Evolutionary conservation across 202 grass and related monocot species (phyloP), one percentile per base, ranked within the genome.

Genomic region (Schoenoplectus triqueter): DNA sequence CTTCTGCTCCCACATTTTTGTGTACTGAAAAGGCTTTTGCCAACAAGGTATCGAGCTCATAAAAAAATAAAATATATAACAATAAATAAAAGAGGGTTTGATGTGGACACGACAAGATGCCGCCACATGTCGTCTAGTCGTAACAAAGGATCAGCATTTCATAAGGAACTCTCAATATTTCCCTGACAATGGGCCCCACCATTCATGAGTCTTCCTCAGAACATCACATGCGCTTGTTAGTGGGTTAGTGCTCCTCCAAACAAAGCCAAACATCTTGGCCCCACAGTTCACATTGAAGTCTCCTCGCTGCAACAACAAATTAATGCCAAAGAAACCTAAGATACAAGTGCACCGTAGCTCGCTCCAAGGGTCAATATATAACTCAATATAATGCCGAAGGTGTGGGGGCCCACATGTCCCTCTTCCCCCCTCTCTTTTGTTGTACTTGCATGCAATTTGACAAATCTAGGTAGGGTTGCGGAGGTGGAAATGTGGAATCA

Each of bases 191-290:
- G 47, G 81, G 81, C 15, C 65, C 63, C 9, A 40, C 9, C 41
- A 48, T 83, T 83, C n/a, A 55, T 83, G 81, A 66, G 56, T 56
- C 20, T 83, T 69, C 64, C 80, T 64, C 62, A 83, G 69, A 83
- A 52, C 64, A 42, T 83, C 81, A 83, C 81, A 83, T 83, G 81
- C 64, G 0, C 47, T 83, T 83, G 81, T 83, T 83, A 56, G 46
- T 69, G 63, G 47, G 81, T 83, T 83, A 56, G 46, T 69, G 63
- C 64, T 83, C 22, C 66, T n/a, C 42, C 50, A 44, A 70, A 83
- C 66, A 83, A 69, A 70, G 81, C 21, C 47, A 56, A 83, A 44
- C 45, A 68, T 15, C 80, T 59, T 69, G 81, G 64, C 81, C 63
- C 81, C 11, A 55, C 66, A 11, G 57, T 44, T 83, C 81, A 83